Evolutionary conservation across 2,329 filamentous ascomycete genomes (phyloP).

Genomic region (Aspergillus glaucus): DNA sequence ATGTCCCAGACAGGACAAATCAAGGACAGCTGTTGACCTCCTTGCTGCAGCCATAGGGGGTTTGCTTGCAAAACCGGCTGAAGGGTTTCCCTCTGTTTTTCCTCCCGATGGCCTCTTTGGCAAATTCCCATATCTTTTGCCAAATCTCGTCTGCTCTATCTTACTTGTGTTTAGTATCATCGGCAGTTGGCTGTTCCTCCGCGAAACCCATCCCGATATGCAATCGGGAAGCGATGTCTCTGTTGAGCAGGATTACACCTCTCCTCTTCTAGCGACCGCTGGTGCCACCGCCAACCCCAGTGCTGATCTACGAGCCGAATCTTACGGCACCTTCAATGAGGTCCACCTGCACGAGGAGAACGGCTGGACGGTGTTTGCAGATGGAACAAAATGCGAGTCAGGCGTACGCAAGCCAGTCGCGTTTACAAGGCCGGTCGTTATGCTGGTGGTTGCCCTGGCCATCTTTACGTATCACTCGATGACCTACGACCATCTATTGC

Average conservation of each 20-base stretch:
- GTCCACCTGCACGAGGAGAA: slow-evolving; percentile 51
- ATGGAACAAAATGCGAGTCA: slow-evolving; percentile 38
- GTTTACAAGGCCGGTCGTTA: slow-evolving; percentile 61
- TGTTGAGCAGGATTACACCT: slow-evolving; percentile 34
- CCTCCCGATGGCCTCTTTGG: slow-evolving; percentile 64
- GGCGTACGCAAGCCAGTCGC: slow-evolving; percentile 40
- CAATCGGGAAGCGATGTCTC: slow-evolving; percentile 45
- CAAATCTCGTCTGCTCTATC: slow-evolving; percentile 75
- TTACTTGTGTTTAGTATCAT: slow-evolving; percentile 74
- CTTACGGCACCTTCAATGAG: slow-evolving; percentile 66
- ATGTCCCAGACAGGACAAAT: not conserved
- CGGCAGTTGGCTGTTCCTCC: slow-evolving; percentile 70
- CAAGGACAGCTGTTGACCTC: slow-evolving; percentile 8
- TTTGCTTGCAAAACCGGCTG: slow-evolving; percentile 70
- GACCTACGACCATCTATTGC: slow-evolving; percentile 86
- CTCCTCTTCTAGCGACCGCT: slow-evolving; percentile 65
- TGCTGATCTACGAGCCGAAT: slow-evolving; percentile 69
- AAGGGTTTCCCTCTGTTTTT: slow-evolving; percentile 67
- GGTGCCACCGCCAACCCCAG: slow-evolving; percentile 67
- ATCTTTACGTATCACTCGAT: slow-evolving; percentile 95
- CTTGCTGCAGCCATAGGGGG: slow-evolving; percentile 65
- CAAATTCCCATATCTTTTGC: slow-evolving; percentile 77
- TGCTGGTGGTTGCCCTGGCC: slow-evolving; percentile 72
- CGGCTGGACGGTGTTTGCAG: slow-evolving; percentile 46
- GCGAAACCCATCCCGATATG: slow-evolving; percentile 86